phyloP scores from a whole-genome alignment of 2,329 filamentous ascomycete genomes.

The Drechmeria coniospora region DNA sequence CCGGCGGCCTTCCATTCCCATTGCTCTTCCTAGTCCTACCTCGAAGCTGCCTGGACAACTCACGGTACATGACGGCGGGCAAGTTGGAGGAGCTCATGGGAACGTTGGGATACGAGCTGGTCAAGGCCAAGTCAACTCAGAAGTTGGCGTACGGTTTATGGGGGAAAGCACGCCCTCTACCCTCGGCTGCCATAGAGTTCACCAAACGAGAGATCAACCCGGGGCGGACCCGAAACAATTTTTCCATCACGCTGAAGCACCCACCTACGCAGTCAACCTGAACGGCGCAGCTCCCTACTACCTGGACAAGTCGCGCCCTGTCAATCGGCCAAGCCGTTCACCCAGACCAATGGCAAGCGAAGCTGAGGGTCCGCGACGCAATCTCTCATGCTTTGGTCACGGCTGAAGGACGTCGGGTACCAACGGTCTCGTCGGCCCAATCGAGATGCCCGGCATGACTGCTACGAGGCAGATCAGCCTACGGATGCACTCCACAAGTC shows the following conservation, averaged over 20 bases:
- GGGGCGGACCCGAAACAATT: slow-evolving; percentile 74
- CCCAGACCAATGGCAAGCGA: too few relatives aligned
- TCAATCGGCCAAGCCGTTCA: too few relatives aligned
- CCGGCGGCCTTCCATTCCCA: slow-evolving; percentile 35
- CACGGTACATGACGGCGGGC: slow-evolving; percentile 67
- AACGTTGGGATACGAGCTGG: slow-evolving; percentile 54
- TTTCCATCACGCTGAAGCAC: slow-evolving; percentile 53
- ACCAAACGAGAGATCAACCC: slow-evolving; percentile 62
- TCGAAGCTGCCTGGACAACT: slow-evolving; percentile 76
- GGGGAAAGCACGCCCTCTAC: slow-evolving; percentile 27
- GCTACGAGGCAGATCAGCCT: too few relatives aligned
- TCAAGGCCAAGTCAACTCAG: slow-evolving; percentile 55
- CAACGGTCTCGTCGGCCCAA: too few relatives aligned
- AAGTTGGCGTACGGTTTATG: slow-evolving; percentile 90
- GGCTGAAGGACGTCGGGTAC: too few relatives aligned
- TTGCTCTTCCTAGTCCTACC: slow-evolving; percentile 81
- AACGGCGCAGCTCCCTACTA: too few relatives aligned
- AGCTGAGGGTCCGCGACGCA: too few relatives aligned
- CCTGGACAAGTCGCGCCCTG: too few relatives aligned
- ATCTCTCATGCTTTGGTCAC: too few relatives aligned
- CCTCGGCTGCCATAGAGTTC: slow-evolving; percentile 9
- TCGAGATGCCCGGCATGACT: too few relatives aligned
- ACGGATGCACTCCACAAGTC: too few relatives aligned
- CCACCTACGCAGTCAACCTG: neutral
- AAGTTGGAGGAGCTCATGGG: slow-evolving; percentile 59